Evolutionary conservation across 495 filamentous ascomycete species (phyloP).

Genomic region (Talaromyces ruber): DNA sequence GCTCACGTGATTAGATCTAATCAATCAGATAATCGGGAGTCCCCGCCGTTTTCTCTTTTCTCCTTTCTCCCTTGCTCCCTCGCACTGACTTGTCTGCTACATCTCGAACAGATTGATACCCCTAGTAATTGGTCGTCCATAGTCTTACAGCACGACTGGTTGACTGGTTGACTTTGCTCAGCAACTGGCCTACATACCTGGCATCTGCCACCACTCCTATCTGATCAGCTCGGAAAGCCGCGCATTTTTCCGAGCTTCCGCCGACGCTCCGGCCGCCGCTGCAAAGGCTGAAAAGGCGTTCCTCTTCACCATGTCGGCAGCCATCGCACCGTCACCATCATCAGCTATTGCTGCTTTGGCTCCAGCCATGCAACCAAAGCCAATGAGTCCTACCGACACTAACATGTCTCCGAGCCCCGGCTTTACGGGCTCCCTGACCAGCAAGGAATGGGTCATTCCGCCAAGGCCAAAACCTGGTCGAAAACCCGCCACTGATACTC

Average conservation of each 20-base stretch:
- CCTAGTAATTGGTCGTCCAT: too few species aligned
- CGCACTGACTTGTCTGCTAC: slow-evolving; percentile 10
- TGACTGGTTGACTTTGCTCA: neutral
- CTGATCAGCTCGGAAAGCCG: neutral
- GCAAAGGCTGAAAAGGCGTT: neutral
- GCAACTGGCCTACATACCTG: neutral
- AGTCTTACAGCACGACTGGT: neutral
- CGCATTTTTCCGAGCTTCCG: neutral
- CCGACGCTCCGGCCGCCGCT: neutral
- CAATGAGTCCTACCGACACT: slow-evolving; percentile 17
- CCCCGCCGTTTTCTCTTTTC: slow-evolving; percentile 14
- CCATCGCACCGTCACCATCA: slow-evolving; percentile 10
- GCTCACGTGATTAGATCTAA: slow-evolving; percentile 23
- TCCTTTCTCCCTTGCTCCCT: slow-evolving; percentile 8
- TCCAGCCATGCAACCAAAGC: slow-evolving; percentile 27
- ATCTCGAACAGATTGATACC: too few species aligned
- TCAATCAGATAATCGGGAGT: slow-evolving; percentile 21
- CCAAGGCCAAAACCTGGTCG: slow-evolving; percentile 87
- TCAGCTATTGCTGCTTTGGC: slow-evolving; percentile 14
- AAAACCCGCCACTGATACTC: slow-evolving; percentile 85
- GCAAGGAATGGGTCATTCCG: slow-evolving; percentile 81
- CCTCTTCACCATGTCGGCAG: neutral
- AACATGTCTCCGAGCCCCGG: slow-evolving; percentile 30
- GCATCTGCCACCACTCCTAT: neutral
- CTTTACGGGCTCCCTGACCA: slow-evolving; percentile 47